phyloP scores from a whole-genome alignment of 768 basidiomycete genomes.

The Kwoniella dendrophila region DNA sequence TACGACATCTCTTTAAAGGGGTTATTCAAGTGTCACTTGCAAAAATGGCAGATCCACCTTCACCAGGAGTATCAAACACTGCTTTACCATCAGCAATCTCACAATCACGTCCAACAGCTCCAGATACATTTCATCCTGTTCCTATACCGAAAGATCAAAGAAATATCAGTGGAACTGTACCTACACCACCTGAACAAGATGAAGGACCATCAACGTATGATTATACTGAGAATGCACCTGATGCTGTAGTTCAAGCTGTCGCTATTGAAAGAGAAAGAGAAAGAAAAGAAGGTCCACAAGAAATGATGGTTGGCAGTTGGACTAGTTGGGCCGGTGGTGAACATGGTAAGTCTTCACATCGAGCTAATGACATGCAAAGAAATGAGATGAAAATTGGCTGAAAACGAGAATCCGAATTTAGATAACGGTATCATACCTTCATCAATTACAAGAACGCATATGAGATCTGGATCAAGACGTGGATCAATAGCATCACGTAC shows the following conservation, averaged over 20 bases:
- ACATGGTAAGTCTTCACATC: conserved; percentile 29
- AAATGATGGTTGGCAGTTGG: conserved; percentile 46
- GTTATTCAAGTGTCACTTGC: no score
- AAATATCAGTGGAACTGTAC: background rate
- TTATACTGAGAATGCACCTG: conserved; percentile 48
- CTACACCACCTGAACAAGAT: conserved; percentile 4
- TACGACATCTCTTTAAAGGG: no score
- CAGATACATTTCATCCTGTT: conserved; percentile 38
- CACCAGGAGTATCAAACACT: conserved; percentile 10
- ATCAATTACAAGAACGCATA: conserved; percentile 37
- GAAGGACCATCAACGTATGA: conserved; percentile 32
- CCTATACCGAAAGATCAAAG: conserved; percentile 7
- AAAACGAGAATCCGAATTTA: no score
- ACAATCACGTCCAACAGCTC: conserved; percentile 21
- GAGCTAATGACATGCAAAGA: no score
- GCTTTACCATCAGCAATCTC: conserved; percentile 31
- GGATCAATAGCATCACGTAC: conserved; percentile 39
- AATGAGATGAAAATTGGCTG: background rate
- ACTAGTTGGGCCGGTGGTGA: conserved; percentile 41
- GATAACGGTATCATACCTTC: conserved; percentile 42
- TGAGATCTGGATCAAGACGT: conserved; percentile 38
- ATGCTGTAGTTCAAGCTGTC: conserved; percentile 40
- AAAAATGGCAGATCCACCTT: conserved; percentile 36
- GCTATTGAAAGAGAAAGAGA: conserved; percentile 42
- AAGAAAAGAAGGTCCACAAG: conserved; percentile 46